A percentile compares a stretch with the other conserved stretches of the same genome.
These are phyloP conservation scores for Fusarium proliferatum DNA, from an alignment of 2,329 filamentous ascomycete genomes.

Conservation along the genomic window DNA sequence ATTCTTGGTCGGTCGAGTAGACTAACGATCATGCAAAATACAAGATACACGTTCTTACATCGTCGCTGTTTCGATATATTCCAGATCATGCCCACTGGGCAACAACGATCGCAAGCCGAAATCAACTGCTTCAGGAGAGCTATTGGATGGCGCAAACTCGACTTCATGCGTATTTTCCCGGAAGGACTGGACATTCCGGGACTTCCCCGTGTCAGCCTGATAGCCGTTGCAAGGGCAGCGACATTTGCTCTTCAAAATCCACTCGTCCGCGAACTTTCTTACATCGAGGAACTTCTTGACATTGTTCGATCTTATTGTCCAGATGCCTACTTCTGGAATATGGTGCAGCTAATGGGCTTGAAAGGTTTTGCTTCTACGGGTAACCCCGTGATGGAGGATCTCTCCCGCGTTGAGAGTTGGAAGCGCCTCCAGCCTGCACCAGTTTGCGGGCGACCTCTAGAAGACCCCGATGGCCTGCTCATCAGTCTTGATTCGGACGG, in stretches of 20 bases:
- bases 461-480: fast-evolving
- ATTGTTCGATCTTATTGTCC: neutral
- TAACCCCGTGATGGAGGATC: fast-evolving
- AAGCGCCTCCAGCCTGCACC: neutral
- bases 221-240: neutral
- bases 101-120: neutral
- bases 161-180: neutral
- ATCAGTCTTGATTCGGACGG: constrained; percentile 1
- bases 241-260: too few species aligned
- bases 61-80: neutral
- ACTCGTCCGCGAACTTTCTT: too few species aligned
- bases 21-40: too few species aligned
- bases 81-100: fast-evolving
- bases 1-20: too few species aligned
- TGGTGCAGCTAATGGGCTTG: neutral
- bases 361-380: neutral
- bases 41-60: neutral
- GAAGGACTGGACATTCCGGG: neutral
- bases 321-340: neutral
- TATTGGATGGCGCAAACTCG: neutral
- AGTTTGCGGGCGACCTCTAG: fast-evolving
- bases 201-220: too few species aligned
- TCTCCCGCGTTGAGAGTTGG: neutral
- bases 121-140: neutral
- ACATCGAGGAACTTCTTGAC: neutral